These are phyloP conservation scores for Ustilago trichophora DNA, from an alignment of 1,284 basidiomycete species.

Conservation along the genomic window DNA sequence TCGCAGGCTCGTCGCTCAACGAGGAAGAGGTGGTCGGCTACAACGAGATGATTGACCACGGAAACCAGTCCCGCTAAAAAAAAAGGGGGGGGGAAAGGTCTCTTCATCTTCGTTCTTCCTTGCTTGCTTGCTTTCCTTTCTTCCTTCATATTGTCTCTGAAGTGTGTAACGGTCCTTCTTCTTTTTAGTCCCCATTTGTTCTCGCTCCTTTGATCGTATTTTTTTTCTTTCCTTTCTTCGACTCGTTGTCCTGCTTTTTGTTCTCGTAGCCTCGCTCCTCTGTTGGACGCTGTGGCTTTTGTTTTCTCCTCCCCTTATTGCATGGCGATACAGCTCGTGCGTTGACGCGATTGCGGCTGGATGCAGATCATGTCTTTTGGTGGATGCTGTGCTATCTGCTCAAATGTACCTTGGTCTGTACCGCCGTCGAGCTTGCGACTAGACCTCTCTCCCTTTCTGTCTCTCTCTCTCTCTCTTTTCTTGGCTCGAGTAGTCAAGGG, in stretches of 20 bases:
- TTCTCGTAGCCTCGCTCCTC: conserved; percentile 5
- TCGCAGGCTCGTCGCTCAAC: conserved; percentile 56
- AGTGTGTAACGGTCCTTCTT: conserved; percentile 10
- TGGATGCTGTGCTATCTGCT: neutral
- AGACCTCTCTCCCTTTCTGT: neutral
- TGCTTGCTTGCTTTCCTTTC: neutral
- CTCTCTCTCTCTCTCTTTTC: no score
- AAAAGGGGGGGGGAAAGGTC: neutral
- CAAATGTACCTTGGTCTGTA: no score
- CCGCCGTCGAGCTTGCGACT: no score
- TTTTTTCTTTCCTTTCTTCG: neutral
- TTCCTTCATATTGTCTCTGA: neutral
- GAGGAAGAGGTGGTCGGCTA: conserved; percentile 64
- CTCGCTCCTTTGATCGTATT: no score
- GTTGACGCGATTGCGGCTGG: no score
- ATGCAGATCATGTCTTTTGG: no score
- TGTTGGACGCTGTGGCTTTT: conserved; percentile 4
- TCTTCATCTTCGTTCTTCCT: neutral
- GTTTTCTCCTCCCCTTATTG: neutral
- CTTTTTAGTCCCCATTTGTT: no score
- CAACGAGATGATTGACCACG: conserved; percentile 61
- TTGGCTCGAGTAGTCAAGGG: no score
- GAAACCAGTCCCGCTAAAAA: conserved; percentile 42
- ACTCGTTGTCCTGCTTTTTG: neutral
- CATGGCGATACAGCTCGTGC: no score